Percentiles rank a stretch among this genome's conserved stretches.
Conservation (phyloP, 2,329 filamentous ascomycete species). For the Emergomyces pasteurianus region DNA sequence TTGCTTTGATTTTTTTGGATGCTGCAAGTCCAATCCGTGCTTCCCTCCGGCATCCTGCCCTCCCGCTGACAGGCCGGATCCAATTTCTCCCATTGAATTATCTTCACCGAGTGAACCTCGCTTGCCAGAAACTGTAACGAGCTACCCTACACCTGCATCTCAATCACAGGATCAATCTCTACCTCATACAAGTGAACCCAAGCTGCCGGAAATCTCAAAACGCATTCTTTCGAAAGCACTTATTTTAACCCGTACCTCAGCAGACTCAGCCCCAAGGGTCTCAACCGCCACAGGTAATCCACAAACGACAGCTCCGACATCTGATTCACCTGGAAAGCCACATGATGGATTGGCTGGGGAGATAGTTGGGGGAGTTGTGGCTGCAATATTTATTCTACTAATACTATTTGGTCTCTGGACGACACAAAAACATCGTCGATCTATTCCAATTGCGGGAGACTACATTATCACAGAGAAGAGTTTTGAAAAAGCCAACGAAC, state of each 20-base stretch:
- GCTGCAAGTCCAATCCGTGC: conserved; percentile 9
- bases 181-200: background rate
- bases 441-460: background rate
- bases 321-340: background rate
- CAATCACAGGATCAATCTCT: background rate
- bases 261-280: background rate
- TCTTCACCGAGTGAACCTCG: background rate
- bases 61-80: background rate
- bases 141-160: background rate
- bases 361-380: background rate
- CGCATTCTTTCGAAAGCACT: too few relatives aligned
- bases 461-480: background rate
- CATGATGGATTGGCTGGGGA: background rate
- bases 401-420: background rate
- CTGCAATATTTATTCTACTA: background rate
- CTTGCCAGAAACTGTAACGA: too few relatives aligned
- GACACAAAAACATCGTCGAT: background rate
- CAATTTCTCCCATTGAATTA: background rate
- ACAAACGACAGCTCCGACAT: background rate
- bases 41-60: background rate
- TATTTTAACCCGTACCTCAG: background rate
- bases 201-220: background rate
- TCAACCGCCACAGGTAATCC: background rate
- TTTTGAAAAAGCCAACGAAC: background rate
- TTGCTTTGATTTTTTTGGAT: conserved; percentile 8